Evolutionary conservation across 2,329 filamentous ascomycete species (phyloP).

Genomic region (Aspergillus jensenii): DNA sequence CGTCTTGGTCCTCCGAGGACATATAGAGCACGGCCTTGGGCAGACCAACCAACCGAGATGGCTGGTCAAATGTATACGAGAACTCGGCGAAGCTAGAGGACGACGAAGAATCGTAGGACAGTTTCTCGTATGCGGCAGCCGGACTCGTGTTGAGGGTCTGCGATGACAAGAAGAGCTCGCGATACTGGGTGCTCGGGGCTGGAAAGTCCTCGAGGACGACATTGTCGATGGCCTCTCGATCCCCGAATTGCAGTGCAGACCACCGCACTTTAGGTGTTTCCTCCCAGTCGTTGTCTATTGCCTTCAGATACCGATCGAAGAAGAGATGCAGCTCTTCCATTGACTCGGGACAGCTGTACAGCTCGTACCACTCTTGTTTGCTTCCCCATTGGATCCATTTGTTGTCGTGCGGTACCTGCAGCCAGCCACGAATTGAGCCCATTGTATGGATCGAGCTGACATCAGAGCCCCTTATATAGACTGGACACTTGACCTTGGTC

Average conservation of each 20-base stretch:
- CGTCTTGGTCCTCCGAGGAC: constrained; percentile 43
- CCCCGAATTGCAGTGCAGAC: constrained; percentile 41
- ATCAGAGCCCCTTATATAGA: constrained; percentile 37
- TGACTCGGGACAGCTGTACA: constrained; percentile 37
- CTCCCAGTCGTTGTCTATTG: constrained; percentile 48
- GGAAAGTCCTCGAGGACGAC: constrained; percentile 38
- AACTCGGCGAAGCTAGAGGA: constrained; percentile 30
- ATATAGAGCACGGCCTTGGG: constrained; percentile 51
- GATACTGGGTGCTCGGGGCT: constrained; percentile 33
- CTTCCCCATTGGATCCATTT: constrained; percentile 48
- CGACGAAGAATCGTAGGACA: constrained; percentile 35
- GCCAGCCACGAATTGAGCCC: constrained; percentile 39
- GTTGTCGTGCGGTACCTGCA: constrained; percentile 36
- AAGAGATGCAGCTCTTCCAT: constrained; percentile 43
- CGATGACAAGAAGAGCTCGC: constrained; percentile 30
- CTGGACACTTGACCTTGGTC: constrained; percentile 35
- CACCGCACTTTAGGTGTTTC: constrained; percentile 48
- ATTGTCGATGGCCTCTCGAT: constrained; percentile 26
- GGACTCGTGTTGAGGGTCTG: constrained; percentile 10
- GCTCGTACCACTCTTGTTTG: constrained; percentile 49
- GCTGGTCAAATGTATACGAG: constrained; percentile 40
- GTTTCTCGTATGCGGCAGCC: constrained; percentile 1
- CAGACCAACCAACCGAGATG: constrained; percentile 45
- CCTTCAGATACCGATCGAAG: constrained; percentile 50
- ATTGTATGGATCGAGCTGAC: constrained; percentile 36